Conservation (phyloP, 2,329 filamentous ascomycete species). For the Neopestalotiopsis rosae region DNA sequence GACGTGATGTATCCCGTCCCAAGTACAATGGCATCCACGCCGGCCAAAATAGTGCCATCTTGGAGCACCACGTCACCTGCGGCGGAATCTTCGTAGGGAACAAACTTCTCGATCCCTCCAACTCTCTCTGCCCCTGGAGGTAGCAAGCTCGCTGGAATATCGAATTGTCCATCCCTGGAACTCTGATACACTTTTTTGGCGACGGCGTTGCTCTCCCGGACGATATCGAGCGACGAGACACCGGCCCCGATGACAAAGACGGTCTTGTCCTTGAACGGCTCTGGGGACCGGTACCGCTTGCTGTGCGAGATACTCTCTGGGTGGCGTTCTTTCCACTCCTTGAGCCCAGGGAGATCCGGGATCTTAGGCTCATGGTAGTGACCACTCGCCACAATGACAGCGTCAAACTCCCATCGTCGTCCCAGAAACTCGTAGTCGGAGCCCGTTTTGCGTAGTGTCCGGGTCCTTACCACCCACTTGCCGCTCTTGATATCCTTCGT, state of each 20-base stretch:
- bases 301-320: slow-evolving; percentile 66
- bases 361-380: slow-evolving; percentile 70
- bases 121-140: slow-evolving; percentile 59
- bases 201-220: slow-evolving; percentile 41
- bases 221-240: slow-evolving; percentile 49
- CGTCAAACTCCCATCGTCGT: slow-evolving; percentile 57
- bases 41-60: slow-evolving; percentile 55
- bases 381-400: slow-evolving; percentile 69
- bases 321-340: slow-evolving; percentile 59
- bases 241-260: slow-evolving; percentile 60
- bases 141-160: slow-evolving; percentile 58
- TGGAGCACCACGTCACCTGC: slow-evolving; percentile 53
- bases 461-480: slow-evolving; percentile 58
- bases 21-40: slow-evolving; percentile 67
- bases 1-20: slow-evolving; percentile 74
- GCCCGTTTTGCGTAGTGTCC: slow-evolving; percentile 41
- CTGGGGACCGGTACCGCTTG: slow-evolving; percentile 72
- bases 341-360: slow-evolving; percentile 64
- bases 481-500: slow-evolving; percentile 46
- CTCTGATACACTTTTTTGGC: slow-evolving; percentile 52
- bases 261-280: slow-evolving; percentile 58
- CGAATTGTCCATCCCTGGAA: slow-evolving; percentile 64
- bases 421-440: slow-evolving; percentile 34
- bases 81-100: slow-evolving; percentile 37
- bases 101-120: slow-evolving; percentile 53